Evolutionary conservation across 2,329 filamentous ascomycete species (phyloP), one percentile per base, ranked within the genome.

Genomic region (Parastagonospora nodorum): DNA sequence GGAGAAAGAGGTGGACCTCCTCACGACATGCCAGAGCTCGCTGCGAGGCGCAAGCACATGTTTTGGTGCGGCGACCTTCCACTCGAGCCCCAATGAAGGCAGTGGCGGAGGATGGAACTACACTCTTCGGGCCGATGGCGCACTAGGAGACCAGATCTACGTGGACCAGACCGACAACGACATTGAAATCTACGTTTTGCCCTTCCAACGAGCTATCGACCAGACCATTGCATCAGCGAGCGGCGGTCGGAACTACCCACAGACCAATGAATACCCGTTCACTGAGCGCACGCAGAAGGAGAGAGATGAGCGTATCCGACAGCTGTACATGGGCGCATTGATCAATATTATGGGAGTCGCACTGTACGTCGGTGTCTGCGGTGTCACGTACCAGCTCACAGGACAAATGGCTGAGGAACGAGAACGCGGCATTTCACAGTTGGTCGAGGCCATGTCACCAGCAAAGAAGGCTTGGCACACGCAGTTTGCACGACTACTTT

Each of bases 401-500:
- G 92, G 92, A 8, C 86, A 92, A 63, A 87, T 96, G 69, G 92
- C 92, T 7, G 85, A 87, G 2, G 92, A 97, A 74, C 81, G 92
- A 48, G 92, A 97, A 76, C 80, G 86, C 12, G 92, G 92, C 50
- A 94, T 96, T 83, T 90, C 90, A 4, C 89, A 92, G 56, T 79
- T 97, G 27, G 85, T 97, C 37, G 92, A 97, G 73, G 88, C 90
- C 47, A 96, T 96, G 90, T 92, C 94, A 80, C 88, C 90, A 0
- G 89, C 89, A 48, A 81, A 82, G 47, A 81, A 81, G 42, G 78
- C 84, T 37, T 95, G 90, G 90, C 81, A 90, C 64, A 86, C 88
- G 8, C 90, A 93, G 74, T 84, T 85, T 16, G 87, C 88, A 1
- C 83, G 92, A n/a, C 80, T 96, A 11, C 68, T 92, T 8, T 86